Evolutionary conservation across 352 stramenopile species (phyloP).

Genomic region (Pythium angustatum): DNA sequence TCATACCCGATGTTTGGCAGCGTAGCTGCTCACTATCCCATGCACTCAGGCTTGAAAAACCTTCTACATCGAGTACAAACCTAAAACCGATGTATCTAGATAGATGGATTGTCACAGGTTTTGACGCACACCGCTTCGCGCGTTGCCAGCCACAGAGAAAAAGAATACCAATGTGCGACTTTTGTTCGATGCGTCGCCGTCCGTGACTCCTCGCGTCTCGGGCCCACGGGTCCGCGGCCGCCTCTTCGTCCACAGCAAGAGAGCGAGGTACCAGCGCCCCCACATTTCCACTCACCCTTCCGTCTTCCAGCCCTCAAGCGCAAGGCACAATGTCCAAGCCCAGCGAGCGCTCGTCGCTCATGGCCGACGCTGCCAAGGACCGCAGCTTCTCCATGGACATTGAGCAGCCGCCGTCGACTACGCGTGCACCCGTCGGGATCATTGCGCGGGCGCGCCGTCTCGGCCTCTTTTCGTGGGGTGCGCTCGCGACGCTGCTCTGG

Average conservation of each 20-base stretch:
- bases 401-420: slow-evolving; percentile 22
- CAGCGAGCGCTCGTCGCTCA: slow-evolving; percentile 32
- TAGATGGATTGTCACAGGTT: background rate
- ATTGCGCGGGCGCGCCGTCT: slow-evolving; percentile 13
- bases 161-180: slow-evolving; percentile 9
- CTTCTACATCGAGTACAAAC: background rate
- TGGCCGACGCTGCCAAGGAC: slow-evolving; percentile 21
- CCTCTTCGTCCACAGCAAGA: background rate
- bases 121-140: slow-evolving; percentile 7
- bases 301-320: background rate
- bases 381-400: slow-evolving; percentile 34
- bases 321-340: slow-evolving; percentile 12
- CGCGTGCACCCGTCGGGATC: background rate
- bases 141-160: slow-evolving; percentile 6
- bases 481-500: slow-evolving; percentile 27
- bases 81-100: background rate
- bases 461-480: slow-evolving; percentile 33
- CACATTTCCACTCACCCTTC: slow-evolving; percentile 6
- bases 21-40: background rate
- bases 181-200: background rate
- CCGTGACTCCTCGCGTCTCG: slow-evolving; percentile 3
- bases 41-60: background rate
- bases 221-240: background rate
- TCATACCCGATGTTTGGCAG: background rate
- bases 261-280: too few species aligned